Conservation (phyloP, 345 rosid genomes). For the Brassica nigra region DNA sequence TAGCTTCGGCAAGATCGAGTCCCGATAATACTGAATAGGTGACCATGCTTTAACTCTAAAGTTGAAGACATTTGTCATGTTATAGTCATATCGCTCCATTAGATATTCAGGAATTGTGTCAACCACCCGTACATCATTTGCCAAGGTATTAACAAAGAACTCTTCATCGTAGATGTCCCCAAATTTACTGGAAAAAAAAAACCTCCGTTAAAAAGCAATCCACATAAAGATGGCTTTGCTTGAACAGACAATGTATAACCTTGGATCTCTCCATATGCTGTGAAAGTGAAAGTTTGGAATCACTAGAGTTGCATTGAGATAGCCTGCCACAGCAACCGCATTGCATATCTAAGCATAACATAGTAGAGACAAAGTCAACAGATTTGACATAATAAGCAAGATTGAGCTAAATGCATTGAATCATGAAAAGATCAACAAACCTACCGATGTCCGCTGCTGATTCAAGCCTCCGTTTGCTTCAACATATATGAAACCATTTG, state of each 20-base stretch:
- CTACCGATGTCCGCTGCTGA: constrained; percentile 99
- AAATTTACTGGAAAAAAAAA: constrained; percentile 66
- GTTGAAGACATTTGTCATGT: constrained; percentile 91
- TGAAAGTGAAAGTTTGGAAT: constrained; percentile 95
- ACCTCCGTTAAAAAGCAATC: constrained; percentile 23
- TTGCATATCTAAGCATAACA: constrained; percentile 84
- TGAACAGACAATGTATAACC: constrained; percentile 50
- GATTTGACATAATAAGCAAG: constrained; percentile 19
- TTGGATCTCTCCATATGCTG: constrained; percentile 98
- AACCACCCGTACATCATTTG: constrained; percentile 84
- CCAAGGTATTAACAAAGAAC: constrained; percentile 63
- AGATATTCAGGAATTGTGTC: constrained; percentile 79
- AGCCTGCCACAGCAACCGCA: constrained; percentile 99
- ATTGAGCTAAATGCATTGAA: constrained; percentile 6
- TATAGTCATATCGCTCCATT: constrained; percentile 95
- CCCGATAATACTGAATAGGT: constrained; percentile 77
- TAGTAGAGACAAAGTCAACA: constrained; percentile 37
- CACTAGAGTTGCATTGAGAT: constrained; percentile 92
- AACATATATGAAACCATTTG: constrained; percentile 90
- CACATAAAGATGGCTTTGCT: constrained; percentile 6
- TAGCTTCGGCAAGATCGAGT: constrained; percentile 82
- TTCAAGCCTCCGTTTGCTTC: constrained; percentile 98
- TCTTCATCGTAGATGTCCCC: constrained; percentile 89
- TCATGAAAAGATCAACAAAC: constrained; percentile 43
- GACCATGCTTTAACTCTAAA: constrained; percentile 99